A percentile compares a stretch with the other conserved stretches of the same genome.
Evolutionary conservation across 495 filamentous ascomycete genomes (phyloP).

Genomic region (Tuber calosporum): DNA sequence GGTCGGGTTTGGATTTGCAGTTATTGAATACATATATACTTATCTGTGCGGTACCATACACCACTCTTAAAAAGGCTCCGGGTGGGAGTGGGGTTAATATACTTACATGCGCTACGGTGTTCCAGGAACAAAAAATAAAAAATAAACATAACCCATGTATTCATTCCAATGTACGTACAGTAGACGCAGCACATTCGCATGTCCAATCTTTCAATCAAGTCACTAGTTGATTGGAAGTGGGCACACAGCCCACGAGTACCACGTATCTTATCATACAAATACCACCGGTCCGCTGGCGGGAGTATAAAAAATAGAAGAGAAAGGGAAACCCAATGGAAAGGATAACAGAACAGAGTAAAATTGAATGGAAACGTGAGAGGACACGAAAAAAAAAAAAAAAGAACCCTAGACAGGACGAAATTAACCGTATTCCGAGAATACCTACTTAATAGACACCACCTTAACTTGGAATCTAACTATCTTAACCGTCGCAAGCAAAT

Average conservation of each 20-base stretch:
- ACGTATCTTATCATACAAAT: background rate
- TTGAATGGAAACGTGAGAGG: background rate
- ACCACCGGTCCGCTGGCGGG: background rate
- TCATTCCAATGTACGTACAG: background rate
- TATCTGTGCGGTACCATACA: too few species aligned
- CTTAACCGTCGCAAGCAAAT: background rate
- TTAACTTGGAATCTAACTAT: background rate
- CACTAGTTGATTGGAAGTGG: background rate
- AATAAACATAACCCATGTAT: background rate
- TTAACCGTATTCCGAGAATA: background rate
- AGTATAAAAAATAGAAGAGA: background rate
- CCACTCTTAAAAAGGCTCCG: background rate
- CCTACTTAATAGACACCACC: conserved; percentile 1
- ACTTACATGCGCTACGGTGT: background rate
- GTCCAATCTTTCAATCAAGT: background rate
- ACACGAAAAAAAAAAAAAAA: background rate
- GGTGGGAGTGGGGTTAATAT: background rate
- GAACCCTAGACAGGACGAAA: background rate
- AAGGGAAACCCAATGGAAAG: background rate
- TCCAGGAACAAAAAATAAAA: background rate
- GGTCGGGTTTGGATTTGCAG: background rate
- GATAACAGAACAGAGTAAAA: conserved; percentile 14
- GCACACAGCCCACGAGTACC: background rate
- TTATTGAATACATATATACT: background rate
- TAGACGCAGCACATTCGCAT: background rate